Base-by-base conservation (phyloP, 1,284 basidiomycete genomes). In the Xerocomus nothofagi region DNA sequence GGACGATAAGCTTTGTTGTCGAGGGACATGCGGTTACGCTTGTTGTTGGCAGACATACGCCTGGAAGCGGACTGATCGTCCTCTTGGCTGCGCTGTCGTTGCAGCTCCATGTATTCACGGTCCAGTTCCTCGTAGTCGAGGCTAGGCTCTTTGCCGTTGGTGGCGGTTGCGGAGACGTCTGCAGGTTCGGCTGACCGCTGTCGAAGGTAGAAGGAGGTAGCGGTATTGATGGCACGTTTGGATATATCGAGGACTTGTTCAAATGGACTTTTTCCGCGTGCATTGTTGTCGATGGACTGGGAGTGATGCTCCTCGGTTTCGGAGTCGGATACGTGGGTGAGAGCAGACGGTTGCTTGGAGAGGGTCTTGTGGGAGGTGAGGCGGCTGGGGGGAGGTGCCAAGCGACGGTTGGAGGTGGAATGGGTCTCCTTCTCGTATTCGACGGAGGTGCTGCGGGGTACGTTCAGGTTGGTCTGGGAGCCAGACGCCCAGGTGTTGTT, bases 1-100 rank as follows among this genome's bases (percentile, higher is more conserved):
- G 88, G 89, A 46, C 79, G 78, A 61, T 91, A 91, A 1, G 88
- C 87, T 62, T 86, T 87, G 67, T 91, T 88, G 64, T 91, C 88
- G 31, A 70, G 60, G 0, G 86, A 85, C 53, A 90, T 87, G 26
- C 81, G 78, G 55, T 75, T 77, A 27, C 81, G 78, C 61, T 74
- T 78, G 48, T 75, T 73, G 6, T 65, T 63, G 2, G 70, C 63
- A 39, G 61, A 38, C 1, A 33, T 23, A 29, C 59, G 55, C 60
- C 61, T 53, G 55, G 66, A 49, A 57, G 68, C 51, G 51, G 45
- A 33, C 66, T 74, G 68, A 15, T 73, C 68, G 33, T 68, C 64
- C 11, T 70, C 67, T 46, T 78, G 75, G 6, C 31, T 3, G n/a
- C 38, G 58, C 36, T 67, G 67, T 27, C 32, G 64, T 18, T 67